A percentile compares a stretch with the other conserved stretches of the same genome.
Evolutionary conservation across 83 land plant species (phyloP).

Genomic region (Picea abies): DNA sequence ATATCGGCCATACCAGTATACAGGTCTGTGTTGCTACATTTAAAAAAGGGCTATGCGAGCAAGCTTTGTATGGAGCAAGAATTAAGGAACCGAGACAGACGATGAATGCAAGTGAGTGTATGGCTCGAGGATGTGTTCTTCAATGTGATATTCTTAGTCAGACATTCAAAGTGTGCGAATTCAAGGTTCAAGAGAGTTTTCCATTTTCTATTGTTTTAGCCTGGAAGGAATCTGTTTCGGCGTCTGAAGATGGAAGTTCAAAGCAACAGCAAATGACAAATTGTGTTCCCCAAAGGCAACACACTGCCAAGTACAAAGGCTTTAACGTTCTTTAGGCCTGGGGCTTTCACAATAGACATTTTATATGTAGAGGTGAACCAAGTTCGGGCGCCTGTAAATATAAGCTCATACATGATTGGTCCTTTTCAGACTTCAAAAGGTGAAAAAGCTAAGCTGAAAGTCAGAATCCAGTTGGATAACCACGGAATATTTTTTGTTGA

Average conservation of each 20-base stretch:
- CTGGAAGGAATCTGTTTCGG: too few species aligned
- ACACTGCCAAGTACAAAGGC: too few species aligned
- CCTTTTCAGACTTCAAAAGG: conserved; percentile 64
- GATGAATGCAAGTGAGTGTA: conserved; percentile 95
- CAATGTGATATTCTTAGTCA: conserved; percentile 99
- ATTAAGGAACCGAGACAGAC: conserved; percentile 84
- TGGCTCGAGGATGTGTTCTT: conserved; percentile 98
- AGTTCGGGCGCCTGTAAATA: too few species aligned
- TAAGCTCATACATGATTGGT: conserved; percentile 40
- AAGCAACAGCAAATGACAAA: too few species aligned
- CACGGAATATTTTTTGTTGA: conserved; percentile 87
- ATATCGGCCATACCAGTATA: conserved; percentile 89
- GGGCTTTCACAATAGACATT: too few species aligned
- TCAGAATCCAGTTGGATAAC: conserved; percentile 72
- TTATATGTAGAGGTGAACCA: too few species aligned
- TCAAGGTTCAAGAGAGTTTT: conserved; percentile 36
- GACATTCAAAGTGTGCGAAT: conserved; percentile 84
- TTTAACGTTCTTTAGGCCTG: too few species aligned
- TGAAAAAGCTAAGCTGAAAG: conserved; percentile 74
- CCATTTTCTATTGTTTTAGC: too few species aligned
- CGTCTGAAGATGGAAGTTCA: too few species aligned
- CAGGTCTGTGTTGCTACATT: conserved; percentile 83
- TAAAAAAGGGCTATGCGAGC: conserved; percentile 66
- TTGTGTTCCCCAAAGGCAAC: too few species aligned
- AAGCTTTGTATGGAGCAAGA: conserved; percentile 71